phyloP scores from a whole-genome alignment of 2,329 filamentous ascomycete genomes.

The Nothophoma quercina region DNA sequence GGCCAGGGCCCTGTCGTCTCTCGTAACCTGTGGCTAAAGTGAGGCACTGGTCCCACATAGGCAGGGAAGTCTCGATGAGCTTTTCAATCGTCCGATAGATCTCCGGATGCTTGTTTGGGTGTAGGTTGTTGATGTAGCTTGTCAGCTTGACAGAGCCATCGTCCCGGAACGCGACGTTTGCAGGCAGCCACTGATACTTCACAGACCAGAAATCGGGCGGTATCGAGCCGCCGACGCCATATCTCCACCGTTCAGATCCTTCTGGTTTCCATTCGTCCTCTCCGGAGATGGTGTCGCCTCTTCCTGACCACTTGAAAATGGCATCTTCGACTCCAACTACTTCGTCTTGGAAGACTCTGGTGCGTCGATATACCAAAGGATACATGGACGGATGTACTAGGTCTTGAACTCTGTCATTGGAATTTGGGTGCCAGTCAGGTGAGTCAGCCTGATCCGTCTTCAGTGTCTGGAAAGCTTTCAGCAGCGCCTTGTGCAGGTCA shows the following conservation, averaged over 20 bases:
- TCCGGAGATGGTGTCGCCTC: constrained; percentile 33
- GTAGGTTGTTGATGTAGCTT: constrained; percentile 64
- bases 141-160: constrained; percentile 49
- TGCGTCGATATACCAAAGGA: constrained; percentile 64
- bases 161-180: constrained; percentile 55
- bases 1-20: constrained; percentile 16
- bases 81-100: constrained; percentile 32
- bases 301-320: constrained; percentile 35
- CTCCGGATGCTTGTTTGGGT: constrained; percentile 47
- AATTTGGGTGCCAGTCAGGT: constrained; percentile 67
- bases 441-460: constrained; percentile 52
- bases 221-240: constrained; percentile 10
- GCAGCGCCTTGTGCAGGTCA: constrained; percentile 53
- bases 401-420: constrained; percentile 65
- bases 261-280: background rate
- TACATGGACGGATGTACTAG: constrained; percentile 71
- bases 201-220: constrained; percentile 30
- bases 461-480: constrained; percentile 54
- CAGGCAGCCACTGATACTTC: constrained; percentile 59
- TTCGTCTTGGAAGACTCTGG: constrained; percentile 50
- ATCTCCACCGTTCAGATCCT: background rate
- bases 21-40: background rate
- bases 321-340: constrained; percentile 41
- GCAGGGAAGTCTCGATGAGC: constrained; percentile 28
- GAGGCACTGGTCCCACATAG: constrained; percentile 35